Conservation (phyloP, 2,329 filamentous ascomycete species). For the Tolypocladium tropicale region DNA sequence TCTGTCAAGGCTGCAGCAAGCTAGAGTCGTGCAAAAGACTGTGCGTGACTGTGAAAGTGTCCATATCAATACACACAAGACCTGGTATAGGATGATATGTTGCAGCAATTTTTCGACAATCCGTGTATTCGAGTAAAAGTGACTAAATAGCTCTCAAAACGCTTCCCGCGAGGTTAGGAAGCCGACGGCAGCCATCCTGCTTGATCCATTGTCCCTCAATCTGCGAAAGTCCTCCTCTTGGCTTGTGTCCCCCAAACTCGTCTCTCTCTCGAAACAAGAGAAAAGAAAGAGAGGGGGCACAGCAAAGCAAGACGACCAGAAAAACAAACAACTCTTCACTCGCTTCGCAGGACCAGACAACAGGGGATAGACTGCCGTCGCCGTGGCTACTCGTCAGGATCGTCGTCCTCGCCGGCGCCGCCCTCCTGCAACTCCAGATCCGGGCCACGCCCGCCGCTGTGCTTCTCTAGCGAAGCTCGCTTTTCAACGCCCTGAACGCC, state of each 20-base stretch:
- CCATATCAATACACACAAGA: background rate
- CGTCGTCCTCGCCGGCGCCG: conserved; percentile 52
- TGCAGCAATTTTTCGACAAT: conserved; percentile 1
- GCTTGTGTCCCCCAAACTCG: background rate
- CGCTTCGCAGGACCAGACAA: conserved; percentile 47
- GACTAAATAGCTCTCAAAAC: conserved; percentile 1
- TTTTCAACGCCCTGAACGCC: conserved; percentile 49
- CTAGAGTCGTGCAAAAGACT: background rate
- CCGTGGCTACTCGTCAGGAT: conserved; percentile 52
- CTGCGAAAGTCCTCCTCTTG: conserved; percentile 23
- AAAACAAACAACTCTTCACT: conserved; percentile 4
- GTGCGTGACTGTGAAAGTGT: background rate
- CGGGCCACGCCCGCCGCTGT: conserved; percentile 16
- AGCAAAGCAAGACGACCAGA: conserved; percentile 1
- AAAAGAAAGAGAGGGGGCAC: background rate
- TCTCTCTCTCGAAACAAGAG: background rate
- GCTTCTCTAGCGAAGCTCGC: conserved; percentile 17
- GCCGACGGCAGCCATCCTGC: conserved; percentile 49
- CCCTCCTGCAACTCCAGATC: conserved; percentile 28
- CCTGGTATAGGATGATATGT: background rate
- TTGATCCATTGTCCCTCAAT: conserved; percentile 52
- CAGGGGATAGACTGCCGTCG: conserved; percentile 57
- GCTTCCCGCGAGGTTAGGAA: conserved; percentile 28
- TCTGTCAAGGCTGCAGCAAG: background rate
- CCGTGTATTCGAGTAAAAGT: conserved; percentile 2